Evolutionary conservation across 345 rosid genomes (phyloP).

Genomic region (rapeseed (Brassica napus)): DNA sequence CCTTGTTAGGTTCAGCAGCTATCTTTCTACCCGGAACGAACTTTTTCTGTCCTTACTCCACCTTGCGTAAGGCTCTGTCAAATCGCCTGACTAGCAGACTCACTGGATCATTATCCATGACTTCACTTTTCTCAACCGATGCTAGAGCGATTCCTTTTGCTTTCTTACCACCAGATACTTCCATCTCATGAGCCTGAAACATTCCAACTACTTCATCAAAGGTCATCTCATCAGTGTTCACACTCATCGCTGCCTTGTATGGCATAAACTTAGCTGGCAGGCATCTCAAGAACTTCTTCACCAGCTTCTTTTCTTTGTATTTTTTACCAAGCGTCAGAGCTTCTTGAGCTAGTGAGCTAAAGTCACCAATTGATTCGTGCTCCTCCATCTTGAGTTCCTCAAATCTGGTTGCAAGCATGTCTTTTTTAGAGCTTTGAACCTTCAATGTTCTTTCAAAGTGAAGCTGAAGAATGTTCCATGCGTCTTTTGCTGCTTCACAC

Average conservation of each 20-base stretch:
- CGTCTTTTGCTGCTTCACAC: not conserved
- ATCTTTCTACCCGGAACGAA: no score
- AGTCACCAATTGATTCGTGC: no score
- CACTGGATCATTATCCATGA: not conserved
- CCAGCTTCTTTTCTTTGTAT: not conserved
- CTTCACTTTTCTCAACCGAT: not conserved
- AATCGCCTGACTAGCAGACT: not conserved
- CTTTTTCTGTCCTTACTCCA: no score
- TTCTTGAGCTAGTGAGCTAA: not conserved
- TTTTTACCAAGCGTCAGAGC: not conserved
- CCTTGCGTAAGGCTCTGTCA: not conserved
- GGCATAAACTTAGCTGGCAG: not conserved
- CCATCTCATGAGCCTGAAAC: not conserved
- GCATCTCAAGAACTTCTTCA: not conserved
- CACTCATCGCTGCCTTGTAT: not conserved
- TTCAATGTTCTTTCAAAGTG: not conserved
- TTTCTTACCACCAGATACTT: not conserved
- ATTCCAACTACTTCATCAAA: not conserved
- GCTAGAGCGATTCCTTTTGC: not conserved
- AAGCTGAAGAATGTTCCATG: not conserved
- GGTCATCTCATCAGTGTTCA: not conserved
- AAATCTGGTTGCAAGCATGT: not conserved
- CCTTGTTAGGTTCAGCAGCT: not conserved
- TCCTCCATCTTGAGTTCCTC: not conserved
- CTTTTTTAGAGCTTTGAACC: no score